Evolutionary conservation across 2,329 filamentous ascomycete genomes (phyloP), one percentile per base, ranked within the genome.

Genomic region (Microsporum canis): DNA sequence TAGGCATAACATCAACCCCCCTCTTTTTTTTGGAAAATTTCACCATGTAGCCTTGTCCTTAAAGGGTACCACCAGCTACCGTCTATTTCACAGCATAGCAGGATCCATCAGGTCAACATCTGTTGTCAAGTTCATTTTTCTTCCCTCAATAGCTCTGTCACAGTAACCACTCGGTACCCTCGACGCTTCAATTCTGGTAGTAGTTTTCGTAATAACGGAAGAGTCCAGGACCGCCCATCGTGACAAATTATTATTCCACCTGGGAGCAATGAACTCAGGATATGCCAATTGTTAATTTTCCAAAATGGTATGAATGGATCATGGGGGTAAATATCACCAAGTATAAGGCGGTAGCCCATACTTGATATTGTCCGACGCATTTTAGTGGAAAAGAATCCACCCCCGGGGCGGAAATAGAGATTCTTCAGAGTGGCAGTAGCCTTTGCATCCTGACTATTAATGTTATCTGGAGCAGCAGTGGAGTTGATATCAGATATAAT

Each of bases 241-340:
- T 96, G 91, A 70, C 89, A 91, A 58, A 96, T 86, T 63, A 96
- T 85, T 61, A 96, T 87, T 33, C 83, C 86, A 0, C 91, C 91
- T 0, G 88, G 85, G 55, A 82, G 78, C 39, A 87, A 78, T 87
- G 91, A 90, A 74, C 88, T 90, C 66, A 95, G 72, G 3, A 95
- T 83, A 76, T 95, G 90, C 65, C 78, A 79, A 5, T 88, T 86
- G 73, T 96, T 96, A 59, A 91, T 66, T 65, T 78, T 76, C 66
- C 83, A 80, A 68, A 82, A 86, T 7, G 78, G 78, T 62, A 96
- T 86, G 78, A 95, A 90, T n/a, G 91, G 85, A 75, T 96, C 91
- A 75, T 95, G 90, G 3, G 91, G 91, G 74, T 95, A 96, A 45
- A 96, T 85, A 72, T 85, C 86, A 2, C 91, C 91, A 43, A 96